Evolutionary conservation across 2,329 filamentous ascomycete species (phyloP).

Genomic region (Colletotrichum gigasporum): DNA sequence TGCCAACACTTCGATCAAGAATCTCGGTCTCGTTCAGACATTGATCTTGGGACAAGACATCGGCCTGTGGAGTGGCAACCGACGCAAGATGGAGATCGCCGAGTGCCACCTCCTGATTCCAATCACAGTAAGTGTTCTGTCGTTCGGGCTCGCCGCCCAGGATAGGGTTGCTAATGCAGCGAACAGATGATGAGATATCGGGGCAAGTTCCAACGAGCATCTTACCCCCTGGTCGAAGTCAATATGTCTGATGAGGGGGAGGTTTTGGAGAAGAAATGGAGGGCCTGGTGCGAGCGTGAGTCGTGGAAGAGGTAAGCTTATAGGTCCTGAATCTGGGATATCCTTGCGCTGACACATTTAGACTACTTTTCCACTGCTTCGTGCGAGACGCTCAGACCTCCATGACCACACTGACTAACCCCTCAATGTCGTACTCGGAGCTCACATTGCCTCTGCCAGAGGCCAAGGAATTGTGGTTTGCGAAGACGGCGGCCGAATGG

Average conservation of each 20-base stretch:
- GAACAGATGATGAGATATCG: constrained; percentile 62
- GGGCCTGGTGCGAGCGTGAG: constrained; percentile 69
- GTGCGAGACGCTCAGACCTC: constrained; percentile 73
- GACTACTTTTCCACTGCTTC: constrained; percentile 72
- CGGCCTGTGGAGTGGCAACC: constrained; percentile 63
- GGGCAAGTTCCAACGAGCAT: constrained; percentile 66
- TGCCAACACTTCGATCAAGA: constrained; percentile 55
- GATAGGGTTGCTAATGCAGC: constrained; percentile 1
- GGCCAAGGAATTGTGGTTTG: constrained; percentile 71
- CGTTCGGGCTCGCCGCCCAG: background rate
- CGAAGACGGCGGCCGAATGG: constrained; percentile 71
- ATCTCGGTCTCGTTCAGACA: constrained; percentile 59
- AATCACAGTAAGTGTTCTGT: constrained; percentile 49
- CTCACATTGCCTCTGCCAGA: constrained; percentile 73
- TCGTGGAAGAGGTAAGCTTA: constrained; percentile 67
- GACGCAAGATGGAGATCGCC: constrained; percentile 65
- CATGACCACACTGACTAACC: constrained; percentile 72
- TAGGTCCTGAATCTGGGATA: background rate
- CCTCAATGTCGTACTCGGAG: constrained; percentile 75
- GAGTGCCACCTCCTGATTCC: constrained; percentile 59
- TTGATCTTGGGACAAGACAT: constrained; percentile 59
- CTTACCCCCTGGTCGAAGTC: constrained; percentile 61
- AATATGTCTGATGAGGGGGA: constrained; percentile 64
- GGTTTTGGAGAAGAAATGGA: constrained; percentile 72
- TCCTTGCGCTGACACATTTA: constrained; percentile 36